These are phyloP conservation scores for Lentinula lateritia DNA, from an alignment of 768 basidiomycete genomes.

Conservation along the genomic window DNA sequence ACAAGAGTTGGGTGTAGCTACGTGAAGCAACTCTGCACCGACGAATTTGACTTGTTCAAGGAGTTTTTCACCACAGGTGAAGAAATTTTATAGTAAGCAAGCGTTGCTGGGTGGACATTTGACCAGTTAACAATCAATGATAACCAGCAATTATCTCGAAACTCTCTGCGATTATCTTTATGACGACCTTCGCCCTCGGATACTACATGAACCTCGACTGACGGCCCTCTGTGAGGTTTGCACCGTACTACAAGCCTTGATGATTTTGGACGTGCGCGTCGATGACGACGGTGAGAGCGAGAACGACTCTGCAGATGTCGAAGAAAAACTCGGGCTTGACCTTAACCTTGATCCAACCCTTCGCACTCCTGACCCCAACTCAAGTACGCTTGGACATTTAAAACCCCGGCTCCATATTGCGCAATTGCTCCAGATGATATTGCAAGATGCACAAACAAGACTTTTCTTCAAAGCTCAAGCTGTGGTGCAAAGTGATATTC, in stretches of 20 bases:
- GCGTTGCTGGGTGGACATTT: neutral
- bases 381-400: constrained; percentile 15
- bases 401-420: constrained; percentile 68
- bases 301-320: constrained; percentile 15
- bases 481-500: constrained; percentile 83
- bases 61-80: constrained; percentile 80
- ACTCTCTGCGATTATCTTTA: constrained; percentile 90
- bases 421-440: constrained; percentile 77
- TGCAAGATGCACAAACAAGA: constrained; percentile 95
- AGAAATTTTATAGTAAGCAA: constrained; percentile 49
- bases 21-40: constrained; percentile 84
- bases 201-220: constrained; percentile 87
- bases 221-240: constrained; percentile 91
- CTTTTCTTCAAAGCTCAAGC: constrained; percentile 95
- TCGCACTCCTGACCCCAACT: neutral
- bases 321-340: constrained; percentile 13
- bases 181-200: constrained; percentile 92
- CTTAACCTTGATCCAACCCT: constrained; percentile 16
- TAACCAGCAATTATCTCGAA: constrained; percentile 76
- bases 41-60: constrained; percentile 83
- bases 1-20: constrained; percentile 91
- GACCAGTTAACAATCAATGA: neutral
- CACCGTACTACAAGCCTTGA: constrained; percentile 91
- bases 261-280: constrained; percentile 76
- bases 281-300: constrained; percentile 25